Evolutionary conservation across 495 filamentous ascomycete species (phyloP).

Genomic region (Paragyromitra xinjiangensis): DNA sequence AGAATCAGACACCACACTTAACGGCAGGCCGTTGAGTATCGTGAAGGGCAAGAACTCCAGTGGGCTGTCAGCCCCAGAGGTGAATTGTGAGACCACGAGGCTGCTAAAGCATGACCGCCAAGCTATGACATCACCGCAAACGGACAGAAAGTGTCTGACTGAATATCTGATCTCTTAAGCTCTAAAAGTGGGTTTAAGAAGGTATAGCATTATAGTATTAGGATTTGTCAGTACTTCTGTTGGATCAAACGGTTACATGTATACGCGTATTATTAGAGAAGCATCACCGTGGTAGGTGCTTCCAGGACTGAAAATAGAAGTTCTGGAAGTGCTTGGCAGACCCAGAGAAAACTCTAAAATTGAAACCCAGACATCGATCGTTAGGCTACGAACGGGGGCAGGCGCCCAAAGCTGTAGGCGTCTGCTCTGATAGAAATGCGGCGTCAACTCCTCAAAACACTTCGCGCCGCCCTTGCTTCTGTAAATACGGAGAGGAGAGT

Average conservation of each 20-base stretch:
- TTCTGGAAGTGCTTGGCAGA: slow-evolving; percentile 22
- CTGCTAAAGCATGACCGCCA: neutral
- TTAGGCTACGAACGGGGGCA: neutral
- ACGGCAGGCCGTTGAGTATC: neutral
- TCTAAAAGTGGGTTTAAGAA: neutral
- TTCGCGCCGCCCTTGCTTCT: slow-evolving; percentile 7
- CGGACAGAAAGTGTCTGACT: neutral
- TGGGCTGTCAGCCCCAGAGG: neutral
- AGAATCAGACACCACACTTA: neutral
- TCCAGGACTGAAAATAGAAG: neutral
- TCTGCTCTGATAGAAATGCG: neutral
- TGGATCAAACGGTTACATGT: neutral
- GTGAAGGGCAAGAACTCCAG: neutral
- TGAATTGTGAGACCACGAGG: neutral
- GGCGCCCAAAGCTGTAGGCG: neutral
- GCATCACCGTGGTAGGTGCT: neutral
- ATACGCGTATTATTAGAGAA: neutral
- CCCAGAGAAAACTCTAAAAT: slow-evolving; percentile 1
- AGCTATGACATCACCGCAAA: slow-evolving; percentile 5
- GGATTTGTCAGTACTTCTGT: neutral
- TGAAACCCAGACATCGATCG: neutral
- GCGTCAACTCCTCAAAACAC: neutral
- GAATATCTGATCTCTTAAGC: neutral
- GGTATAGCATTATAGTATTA: neutral
- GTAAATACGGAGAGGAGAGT: neutral